These are phyloP conservation scores for Calophaca sinica DNA, from an alignment of 306 rosid genomes.

Conservation along the genomic window DNA sequence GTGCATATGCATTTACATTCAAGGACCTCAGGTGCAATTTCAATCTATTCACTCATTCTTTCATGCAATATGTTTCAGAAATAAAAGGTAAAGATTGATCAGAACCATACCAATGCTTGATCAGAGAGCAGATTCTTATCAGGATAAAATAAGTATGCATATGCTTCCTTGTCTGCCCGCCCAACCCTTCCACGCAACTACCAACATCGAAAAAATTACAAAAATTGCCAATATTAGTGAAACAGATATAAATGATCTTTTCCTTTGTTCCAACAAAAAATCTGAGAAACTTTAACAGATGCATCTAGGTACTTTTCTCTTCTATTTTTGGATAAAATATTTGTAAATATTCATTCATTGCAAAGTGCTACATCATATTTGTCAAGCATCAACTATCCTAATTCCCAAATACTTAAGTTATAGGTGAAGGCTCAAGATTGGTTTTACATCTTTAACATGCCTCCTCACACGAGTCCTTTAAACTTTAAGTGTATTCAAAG, in stretches of 20 bases:
- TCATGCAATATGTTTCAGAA: conserved; percentile 28
- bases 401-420: conserved; percentile 11
- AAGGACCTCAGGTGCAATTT: not conserved
- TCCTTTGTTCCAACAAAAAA: conserved; percentile 18
- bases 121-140: conserved; percentile 79
- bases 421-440: conserved; percentile 2
- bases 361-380: conserved; percentile 8
- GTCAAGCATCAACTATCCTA: conserved; percentile 12
- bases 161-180: conserved; percentile 96
- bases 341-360: conserved; percentile 5
- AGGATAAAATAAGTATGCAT: conserved; percentile 87
- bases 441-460: conserved; percentile 1
- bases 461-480: not conserved
- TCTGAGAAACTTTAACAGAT: not conserved
- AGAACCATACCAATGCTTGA: conserved; percentile 67
- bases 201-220: conserved; percentile 42
- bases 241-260: not conserved
- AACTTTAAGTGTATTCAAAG: not conserved
- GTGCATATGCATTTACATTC: not conserved
- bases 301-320: conserved; percentile 8
- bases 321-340: not conserved
- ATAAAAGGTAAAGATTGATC: conserved; percentile 38
- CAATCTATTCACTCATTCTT: conserved; percentile 35
- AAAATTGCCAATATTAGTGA: conserved; percentile 32
- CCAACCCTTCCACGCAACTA: conserved; percentile 99